Evolutionary conservation across 139 green algal genomes (phyloP).

Genomic region (Astrephomene gubernaculifera): DNA sequence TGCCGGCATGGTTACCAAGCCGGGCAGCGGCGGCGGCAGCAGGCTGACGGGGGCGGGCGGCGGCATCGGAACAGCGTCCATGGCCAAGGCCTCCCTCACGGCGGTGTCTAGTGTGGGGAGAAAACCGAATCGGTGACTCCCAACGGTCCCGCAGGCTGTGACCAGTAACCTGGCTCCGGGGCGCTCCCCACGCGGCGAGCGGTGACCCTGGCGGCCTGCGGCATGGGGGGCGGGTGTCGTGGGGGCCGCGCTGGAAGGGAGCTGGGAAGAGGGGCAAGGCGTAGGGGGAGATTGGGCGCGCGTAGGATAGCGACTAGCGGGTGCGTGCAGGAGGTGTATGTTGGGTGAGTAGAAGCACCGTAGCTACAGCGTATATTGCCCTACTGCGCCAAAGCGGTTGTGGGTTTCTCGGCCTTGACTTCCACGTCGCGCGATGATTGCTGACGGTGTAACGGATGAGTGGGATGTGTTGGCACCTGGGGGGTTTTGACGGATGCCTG

Average conservation of each 20-base stretch:
- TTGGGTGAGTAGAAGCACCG: no score
- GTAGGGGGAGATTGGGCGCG: no score
- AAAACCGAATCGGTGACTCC: constrained; percentile 21
- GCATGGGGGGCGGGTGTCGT: neutral
- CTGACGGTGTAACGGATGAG: no score
- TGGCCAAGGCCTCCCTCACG: neutral
- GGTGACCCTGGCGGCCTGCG: constrained; percentile 2
- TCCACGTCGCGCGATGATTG: no score
- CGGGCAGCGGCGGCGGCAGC: constrained; percentile 1
- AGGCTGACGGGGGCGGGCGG: neutral
- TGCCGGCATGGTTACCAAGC: neutral
- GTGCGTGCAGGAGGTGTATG: no score
- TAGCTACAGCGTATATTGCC: no score
- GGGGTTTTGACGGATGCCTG: no score
- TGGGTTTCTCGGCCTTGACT: no score
- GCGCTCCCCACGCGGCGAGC: neutral
- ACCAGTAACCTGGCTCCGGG: neutral
- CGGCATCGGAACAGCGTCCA: neutral
- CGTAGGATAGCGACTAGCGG: no score
- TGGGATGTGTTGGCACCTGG: no score
- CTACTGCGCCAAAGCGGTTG: no score
- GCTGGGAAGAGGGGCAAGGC: neutral
- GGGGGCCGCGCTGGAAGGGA: neutral
- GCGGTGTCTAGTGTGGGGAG: neutral
- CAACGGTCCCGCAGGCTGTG: neutral